Conservation (phyloP, 2,329 filamentous ascomycete species). For the Alternaria conjuncta region DNA sequence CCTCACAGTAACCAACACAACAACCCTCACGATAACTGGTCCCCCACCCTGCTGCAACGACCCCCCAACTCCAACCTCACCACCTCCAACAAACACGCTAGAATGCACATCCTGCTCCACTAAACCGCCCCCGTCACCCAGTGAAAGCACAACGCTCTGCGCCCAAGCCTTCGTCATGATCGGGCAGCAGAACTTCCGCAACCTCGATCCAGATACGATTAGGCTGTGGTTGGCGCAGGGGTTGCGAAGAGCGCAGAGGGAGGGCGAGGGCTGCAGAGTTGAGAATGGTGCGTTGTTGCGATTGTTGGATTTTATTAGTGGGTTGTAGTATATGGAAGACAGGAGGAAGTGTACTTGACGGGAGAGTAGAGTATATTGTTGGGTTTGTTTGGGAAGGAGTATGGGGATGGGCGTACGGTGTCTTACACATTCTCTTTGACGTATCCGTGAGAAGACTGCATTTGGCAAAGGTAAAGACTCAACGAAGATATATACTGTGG, state of each 20-base stretch:
- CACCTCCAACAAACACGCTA: constrained; percentile 11
- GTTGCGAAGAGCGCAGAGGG: constrained; percentile 31
- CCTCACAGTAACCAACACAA: not conserved
- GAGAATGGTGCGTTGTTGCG: constrained; percentile 43
- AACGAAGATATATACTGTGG: not conserved
- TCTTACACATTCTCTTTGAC: not conserved
- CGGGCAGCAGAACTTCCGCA: constrained; percentile 43
- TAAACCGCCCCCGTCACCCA: constrained; percentile 31
- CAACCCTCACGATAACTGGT: not conserved
- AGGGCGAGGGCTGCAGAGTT: constrained; percentile 44
- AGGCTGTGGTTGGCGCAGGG: constrained; percentile 42
- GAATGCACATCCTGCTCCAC: constrained; percentile 39
- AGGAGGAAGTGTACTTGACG: not conserved
- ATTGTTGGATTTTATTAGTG: constrained; percentile 47
- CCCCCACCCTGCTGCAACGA: constrained; percentile 39
- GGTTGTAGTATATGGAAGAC: not conserved
- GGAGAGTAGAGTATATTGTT: not conserved
- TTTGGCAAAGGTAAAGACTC: not conserved
- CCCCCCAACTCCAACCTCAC: not conserved
- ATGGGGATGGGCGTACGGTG: constrained; percentile 10
- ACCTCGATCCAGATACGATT: constrained; percentile 39
- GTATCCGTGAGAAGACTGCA: not conserved
- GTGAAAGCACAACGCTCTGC: constrained; percentile 43
- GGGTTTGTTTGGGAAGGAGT: not conserved
- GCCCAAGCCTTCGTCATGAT: constrained; percentile 45